Percentiles rank a stretch among this genome's conserved stretches.
These are phyloP conservation scores for Kuraishia ogatae DNA, from an alignment of 805 yeast genomes.

Conservation along the genomic window DNA sequence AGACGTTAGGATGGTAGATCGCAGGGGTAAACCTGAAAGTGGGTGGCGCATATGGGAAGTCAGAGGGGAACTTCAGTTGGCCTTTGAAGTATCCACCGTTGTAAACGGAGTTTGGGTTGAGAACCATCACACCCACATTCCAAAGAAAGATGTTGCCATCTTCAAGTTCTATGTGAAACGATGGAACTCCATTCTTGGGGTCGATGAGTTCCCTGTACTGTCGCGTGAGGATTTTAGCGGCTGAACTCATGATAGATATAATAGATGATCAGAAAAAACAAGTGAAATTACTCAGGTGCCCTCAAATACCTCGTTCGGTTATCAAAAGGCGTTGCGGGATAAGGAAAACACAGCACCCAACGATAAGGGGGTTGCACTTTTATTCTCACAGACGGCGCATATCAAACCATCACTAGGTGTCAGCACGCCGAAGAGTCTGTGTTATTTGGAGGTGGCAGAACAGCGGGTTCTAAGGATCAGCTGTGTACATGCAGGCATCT, in stretches of 20 bases:
- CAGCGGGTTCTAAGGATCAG: not conserved
- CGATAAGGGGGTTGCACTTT: not conserved
- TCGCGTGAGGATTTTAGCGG: conserved; percentile 11
- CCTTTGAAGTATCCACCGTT: conserved; percentile 94
- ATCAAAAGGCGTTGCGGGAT: not conserved
- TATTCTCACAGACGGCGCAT: not conserved
- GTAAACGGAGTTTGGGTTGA: conserved; percentile 81
- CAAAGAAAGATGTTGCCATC: conserved; percentile 50
- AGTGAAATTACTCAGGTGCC: not conserved
- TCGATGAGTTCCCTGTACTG: conserved; percentile 91
- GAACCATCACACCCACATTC: conserved; percentile 91
- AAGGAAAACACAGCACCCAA: not conserved
- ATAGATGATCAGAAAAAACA: not conserved
- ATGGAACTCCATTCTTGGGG: conserved; percentile 60
- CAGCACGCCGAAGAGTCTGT: not conserved
- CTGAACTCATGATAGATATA: not conserved
- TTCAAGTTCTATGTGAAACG: conserved; percentile 30
- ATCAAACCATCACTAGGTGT: not conserved
- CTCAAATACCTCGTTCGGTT: not conserved
- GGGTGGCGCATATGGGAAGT: conserved; percentile 91
- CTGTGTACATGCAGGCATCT: not conserved
- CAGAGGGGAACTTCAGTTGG: conserved; percentile 86
- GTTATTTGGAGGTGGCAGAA: not conserved
- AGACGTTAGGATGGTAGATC: conserved; percentile 91
- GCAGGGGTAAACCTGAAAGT: conserved; percentile 88